Conservation (phyloP, 208 protist genomes). For the Trypanosoma theileri region DNA sequence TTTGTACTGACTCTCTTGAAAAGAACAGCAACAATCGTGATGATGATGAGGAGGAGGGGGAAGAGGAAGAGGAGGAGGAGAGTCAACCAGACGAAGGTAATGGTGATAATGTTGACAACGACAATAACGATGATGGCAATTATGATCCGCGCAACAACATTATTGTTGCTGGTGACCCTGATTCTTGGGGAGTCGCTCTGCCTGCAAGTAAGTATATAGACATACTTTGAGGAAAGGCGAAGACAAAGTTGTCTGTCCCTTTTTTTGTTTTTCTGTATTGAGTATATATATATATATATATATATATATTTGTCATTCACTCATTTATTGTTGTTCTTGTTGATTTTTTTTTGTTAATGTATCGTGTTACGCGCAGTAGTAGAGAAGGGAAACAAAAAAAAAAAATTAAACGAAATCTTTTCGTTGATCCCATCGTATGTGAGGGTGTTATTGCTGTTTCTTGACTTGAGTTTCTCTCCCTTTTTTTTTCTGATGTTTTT, state of each 20-base stretch:
- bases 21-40: not conserved
- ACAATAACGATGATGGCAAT: not conserved
- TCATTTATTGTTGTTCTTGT: no score
- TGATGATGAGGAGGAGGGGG: not conserved
- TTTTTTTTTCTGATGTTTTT: not conserved
- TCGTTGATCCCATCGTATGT: no score
- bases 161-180: no score
- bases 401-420: no score
- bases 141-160: not conserved
- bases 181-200: not conserved
- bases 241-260: not conserved
- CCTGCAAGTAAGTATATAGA: conserved; percentile 17
- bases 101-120: not conserved
- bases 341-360: no score
- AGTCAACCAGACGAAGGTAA: not conserved
- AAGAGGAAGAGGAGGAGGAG: not conserved
- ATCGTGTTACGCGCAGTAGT: no score
- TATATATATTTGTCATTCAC: no score
- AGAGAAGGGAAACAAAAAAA: no score
- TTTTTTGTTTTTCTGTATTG: not conserved
- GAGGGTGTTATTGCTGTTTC: no score
- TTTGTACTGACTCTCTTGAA: not conserved
- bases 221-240: not conserved
- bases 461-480: no score
- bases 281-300: conserved; percentile 6